Evolutionary conservation across 805 yeast genomes (phyloP).

Genomic region (Hanseniaspora taiwanica): DNA sequence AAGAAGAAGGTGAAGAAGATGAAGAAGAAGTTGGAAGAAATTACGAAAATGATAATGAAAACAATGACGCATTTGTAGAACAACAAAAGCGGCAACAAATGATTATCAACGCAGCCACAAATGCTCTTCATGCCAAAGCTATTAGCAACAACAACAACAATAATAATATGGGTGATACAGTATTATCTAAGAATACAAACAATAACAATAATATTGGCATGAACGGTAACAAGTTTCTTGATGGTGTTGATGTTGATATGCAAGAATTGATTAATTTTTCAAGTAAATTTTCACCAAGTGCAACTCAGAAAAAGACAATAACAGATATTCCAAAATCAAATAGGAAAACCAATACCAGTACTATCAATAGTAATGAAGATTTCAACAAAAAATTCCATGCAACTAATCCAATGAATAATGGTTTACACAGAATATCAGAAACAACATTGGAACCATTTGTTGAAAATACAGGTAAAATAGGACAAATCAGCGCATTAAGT

Average conservation of each 20-base stretch:
- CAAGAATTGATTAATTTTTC: constrained; percentile 1
- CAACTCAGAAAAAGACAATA: background rate
- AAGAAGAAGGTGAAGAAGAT: background rate
- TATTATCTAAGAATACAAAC: background rate
- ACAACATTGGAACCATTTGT: background rate
- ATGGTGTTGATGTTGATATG: constrained; percentile 1
- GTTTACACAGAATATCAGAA: background rate
- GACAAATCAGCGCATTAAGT: background rate
- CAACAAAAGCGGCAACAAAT: background rate
- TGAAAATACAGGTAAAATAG: too few species aligned
- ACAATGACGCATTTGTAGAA: background rate
- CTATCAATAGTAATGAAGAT: too few species aligned
- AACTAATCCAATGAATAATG: too few species aligned
- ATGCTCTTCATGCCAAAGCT: background rate
- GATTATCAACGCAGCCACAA: background rate
- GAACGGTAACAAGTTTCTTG: background rate
- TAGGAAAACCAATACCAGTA: too few species aligned
- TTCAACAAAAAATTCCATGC: too few species aligned
- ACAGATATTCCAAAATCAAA: background rate
- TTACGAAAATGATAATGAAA: background rate
- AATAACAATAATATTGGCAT: background rate
- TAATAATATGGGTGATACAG: background rate
- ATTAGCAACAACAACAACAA: background rate
- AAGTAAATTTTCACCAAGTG: background rate
- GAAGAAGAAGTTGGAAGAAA: background rate